Percentiles rank a stretch among this genome's conserved stretches.
These are phyloP conservation scores for Malus hybrid DNA, from an alignment of 331 rosid genomes.

Conservation along the genomic window DNA sequence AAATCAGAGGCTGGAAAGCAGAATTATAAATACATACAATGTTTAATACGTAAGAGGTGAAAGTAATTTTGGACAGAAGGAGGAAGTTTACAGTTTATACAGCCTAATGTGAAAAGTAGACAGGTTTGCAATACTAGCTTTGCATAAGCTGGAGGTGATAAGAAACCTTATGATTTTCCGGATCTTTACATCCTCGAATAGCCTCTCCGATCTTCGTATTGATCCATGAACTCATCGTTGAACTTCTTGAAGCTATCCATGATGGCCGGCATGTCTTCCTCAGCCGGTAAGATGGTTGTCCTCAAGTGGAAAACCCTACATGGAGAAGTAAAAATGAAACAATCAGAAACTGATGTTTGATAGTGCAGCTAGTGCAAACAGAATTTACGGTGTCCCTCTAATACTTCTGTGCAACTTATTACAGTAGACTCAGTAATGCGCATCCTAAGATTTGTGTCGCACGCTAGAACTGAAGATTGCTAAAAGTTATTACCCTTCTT, in stretches of 20 bases:
- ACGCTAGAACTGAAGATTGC: neutral
- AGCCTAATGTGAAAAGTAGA: slow-evolving; percentile 1
- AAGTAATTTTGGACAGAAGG: slow-evolving; percentile 2
- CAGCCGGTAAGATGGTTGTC: slow-evolving; percentile 92
- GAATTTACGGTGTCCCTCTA: neutral
- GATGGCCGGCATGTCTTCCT: slow-evolving; percentile 90
- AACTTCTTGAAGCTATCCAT: slow-evolving; percentile 90
- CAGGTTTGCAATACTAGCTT: slow-evolving; percentile 3
- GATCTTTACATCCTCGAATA: slow-evolving; percentile 68
- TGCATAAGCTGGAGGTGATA: slow-evolving; percentile 3
- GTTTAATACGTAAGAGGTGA: neutral
- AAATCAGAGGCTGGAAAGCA: neutral
- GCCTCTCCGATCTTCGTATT: slow-evolving; percentile 77
- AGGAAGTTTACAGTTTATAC: neutral
- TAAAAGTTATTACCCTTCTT: slow-evolving; percentile 62
- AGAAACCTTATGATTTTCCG: slow-evolving; percentile 10
- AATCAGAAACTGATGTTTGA: neutral
- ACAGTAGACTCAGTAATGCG: neutral
- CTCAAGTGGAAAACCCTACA: slow-evolving; percentile 90
- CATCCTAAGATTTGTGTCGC: neutral
- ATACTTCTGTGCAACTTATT: neutral
- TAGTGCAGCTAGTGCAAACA: neutral
- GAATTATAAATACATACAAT: neutral
- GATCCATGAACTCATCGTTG: slow-evolving; percentile 94
- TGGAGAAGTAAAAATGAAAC: neutral